Evolutionary conservation across 2,329 filamentous ascomycete genomes (phyloP).

Genomic region (Colletotrichum spinosum): DNA sequence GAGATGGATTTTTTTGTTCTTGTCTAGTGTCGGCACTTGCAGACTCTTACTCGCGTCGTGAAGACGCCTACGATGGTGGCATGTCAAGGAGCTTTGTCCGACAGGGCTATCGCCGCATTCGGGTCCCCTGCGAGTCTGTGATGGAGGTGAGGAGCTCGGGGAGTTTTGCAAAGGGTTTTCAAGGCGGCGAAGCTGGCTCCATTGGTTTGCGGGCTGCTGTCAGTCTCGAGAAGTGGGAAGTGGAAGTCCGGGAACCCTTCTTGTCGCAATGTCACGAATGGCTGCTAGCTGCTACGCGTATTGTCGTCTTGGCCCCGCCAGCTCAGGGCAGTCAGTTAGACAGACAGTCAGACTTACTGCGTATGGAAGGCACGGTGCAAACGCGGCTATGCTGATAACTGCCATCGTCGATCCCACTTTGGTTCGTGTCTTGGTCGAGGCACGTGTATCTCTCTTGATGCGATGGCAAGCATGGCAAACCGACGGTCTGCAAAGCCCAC

Average conservation of each 20-base stretch:
- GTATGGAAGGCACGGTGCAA: neutral
- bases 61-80: too few relatives aligned
- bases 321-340: slow-evolving; percentile 5
- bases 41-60: neutral
- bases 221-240: neutral
- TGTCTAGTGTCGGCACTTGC: slow-evolving; percentile 1
- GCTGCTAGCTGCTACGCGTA: too few relatives aligned
- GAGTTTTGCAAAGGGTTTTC: neutral
- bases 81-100: neutral
- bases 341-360: neutral
- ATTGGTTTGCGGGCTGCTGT: slow-evolving; percentile 1
- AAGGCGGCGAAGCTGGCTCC: slow-evolving; percentile 7
- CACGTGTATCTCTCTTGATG: slow-evolving; percentile 10
- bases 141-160: slow-evolving; percentile 11
- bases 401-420: slow-evolving; percentile 1
- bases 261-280: neutral
- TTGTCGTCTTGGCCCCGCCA: neutral
- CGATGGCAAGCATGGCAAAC: neutral
- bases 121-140: too few relatives aligned
- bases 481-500: slow-evolving; percentile 12
- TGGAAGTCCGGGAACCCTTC: slow-evolving; percentile 22
- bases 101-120: slow-evolving; percentile 9
- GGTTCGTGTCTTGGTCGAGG: slow-evolving; percentile 24
- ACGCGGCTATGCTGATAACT: slow-evolving; percentile 1
- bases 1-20: neutral